These are phyloP conservation scores for Cucumis hystrix DNA, from an alignment of 306 rosid species.

Conservation along the genomic window DNA sequence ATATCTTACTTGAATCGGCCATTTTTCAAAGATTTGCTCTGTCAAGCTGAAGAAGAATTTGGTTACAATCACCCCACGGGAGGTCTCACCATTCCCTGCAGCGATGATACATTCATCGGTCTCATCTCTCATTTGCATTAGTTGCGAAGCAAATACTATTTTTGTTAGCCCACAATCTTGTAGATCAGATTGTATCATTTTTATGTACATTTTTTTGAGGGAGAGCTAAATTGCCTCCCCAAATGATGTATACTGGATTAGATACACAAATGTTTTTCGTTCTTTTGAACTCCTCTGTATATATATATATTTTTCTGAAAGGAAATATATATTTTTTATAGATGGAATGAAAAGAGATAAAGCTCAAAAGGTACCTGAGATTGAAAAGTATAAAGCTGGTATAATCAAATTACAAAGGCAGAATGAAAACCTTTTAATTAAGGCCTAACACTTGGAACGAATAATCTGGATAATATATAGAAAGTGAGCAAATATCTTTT, in stretches of 20 bases:
- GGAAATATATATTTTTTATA: too few species aligned
- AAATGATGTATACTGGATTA: background rate
- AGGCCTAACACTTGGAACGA: too few species aligned
- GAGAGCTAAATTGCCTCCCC: conserved; percentile 3
- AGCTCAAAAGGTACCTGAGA: too few species aligned
- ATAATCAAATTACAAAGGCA: too few species aligned
- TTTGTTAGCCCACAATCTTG: background rate
- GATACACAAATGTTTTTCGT: background rate
- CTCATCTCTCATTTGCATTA: background rate
- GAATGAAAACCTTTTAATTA: too few species aligned
- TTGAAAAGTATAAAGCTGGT: too few species aligned
- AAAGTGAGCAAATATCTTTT: too few species aligned
- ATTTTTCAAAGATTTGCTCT: background rate
- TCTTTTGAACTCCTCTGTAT: background rate
- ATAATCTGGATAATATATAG: too few species aligned
- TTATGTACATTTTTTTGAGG: background rate
- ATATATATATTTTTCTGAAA: background rate
- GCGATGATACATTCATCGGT: background rate
- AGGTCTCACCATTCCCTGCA: conserved; percentile 4
- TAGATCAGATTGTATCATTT: background rate
- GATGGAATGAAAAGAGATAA: too few species aligned
- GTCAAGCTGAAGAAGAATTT: conserved; percentile 1
- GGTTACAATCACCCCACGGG: background rate
- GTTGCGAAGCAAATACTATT: background rate
- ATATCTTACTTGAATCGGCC: background rate